Conservation (phyloP, 441 rosid species). For the Eruca vesicaria region DNA sequence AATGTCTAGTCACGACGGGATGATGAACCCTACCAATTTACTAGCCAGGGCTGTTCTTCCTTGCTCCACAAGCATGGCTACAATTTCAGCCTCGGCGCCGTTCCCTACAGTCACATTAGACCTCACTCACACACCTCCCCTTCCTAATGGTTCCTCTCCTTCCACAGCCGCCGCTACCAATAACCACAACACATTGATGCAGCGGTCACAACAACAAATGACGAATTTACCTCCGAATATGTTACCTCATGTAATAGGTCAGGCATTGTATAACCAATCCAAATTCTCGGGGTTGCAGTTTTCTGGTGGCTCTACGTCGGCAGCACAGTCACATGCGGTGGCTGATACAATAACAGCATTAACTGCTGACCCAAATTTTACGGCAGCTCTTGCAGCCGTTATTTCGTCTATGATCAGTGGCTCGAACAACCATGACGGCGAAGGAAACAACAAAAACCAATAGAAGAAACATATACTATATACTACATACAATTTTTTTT, state of each 20-base stretch:
- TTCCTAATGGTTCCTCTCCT: constrained; percentile 16
- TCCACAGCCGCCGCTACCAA: background rate
- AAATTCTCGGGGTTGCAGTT: constrained; percentile 42
- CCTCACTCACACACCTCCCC: constrained; percentile 37
- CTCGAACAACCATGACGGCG: constrained; percentile 30
- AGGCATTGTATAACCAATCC: constrained; percentile 39
- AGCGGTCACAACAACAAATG: constrained; percentile 23
- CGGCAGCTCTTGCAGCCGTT: constrained; percentile 57
- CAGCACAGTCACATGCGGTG: constrained; percentile 14
- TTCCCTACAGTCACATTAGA: constrained; percentile 61
- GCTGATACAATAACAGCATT: constrained; percentile 46
- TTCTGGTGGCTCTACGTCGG: constrained; percentile 26
- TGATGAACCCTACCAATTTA: constrained; percentile 68
- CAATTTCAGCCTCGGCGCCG: constrained; percentile 54
- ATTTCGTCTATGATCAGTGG: constrained; percentile 51
- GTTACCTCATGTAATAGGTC: constrained; percentile 38
- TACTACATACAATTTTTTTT: background rate
- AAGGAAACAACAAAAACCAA: constrained; percentile 27
- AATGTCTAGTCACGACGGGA: constrained; percentile 83
- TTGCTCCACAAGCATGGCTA: constrained; percentile 46
- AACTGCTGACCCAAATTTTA: constrained; percentile 62
- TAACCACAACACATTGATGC: constrained; percentile 20
- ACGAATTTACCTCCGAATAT: constrained; percentile 22
- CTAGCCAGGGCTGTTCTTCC: constrained; percentile 81
- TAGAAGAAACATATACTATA: constrained; percentile 1